phyloP scores from a whole-genome alignment of 352 stramenopile species.

The Phytophthora hibernalis region DNA sequence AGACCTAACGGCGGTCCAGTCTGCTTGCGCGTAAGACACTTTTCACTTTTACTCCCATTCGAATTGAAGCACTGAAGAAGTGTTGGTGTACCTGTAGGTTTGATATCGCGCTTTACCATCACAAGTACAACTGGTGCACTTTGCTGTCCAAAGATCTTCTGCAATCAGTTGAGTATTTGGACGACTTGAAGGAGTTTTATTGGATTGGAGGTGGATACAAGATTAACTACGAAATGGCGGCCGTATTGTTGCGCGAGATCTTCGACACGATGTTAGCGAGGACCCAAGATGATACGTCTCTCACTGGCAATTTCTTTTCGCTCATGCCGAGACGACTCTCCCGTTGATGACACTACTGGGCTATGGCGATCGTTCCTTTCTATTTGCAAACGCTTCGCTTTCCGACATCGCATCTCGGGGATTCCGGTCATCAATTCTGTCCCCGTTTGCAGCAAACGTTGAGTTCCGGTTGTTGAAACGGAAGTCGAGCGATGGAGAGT shows the following conservation, averaged over 20 bases:
- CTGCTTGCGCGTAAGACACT: slow-evolving; percentile 52
- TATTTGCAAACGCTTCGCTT: slow-evolving; percentile 39
- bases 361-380: slow-evolving; percentile 36
- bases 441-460: slow-evolving; percentile 62
- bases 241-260: slow-evolving; percentile 46
- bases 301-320: slow-evolving; percentile 57
- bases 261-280: slow-evolving; percentile 36
- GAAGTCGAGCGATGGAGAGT: slow-evolving; percentile 16
- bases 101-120: slow-evolving; percentile 57
- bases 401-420: slow-evolving; percentile 37
- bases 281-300: not conserved
- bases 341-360: slow-evolving; percentile 62
- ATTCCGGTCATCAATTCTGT: slow-evolving; percentile 48
- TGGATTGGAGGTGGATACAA: slow-evolving; percentile 47
- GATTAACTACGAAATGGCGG: slow-evolving; percentile 65
- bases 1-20: slow-evolving; percentile 46
- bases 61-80: not conserved
- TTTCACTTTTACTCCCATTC: not conserved
- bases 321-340: slow-evolving; percentile 63
- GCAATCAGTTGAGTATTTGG: slow-evolving; percentile 47
- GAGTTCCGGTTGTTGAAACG: slow-evolving; percentile 51
- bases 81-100: slow-evolving; percentile 27
- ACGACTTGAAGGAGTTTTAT: slow-evolving; percentile 61
- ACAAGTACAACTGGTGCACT: slow-evolving; percentile 51
- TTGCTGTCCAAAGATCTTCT: slow-evolving; percentile 41